Evolutionary conservation across 345 rosid species (phyloP).

Genomic region (Raphanus sativus): DNA sequence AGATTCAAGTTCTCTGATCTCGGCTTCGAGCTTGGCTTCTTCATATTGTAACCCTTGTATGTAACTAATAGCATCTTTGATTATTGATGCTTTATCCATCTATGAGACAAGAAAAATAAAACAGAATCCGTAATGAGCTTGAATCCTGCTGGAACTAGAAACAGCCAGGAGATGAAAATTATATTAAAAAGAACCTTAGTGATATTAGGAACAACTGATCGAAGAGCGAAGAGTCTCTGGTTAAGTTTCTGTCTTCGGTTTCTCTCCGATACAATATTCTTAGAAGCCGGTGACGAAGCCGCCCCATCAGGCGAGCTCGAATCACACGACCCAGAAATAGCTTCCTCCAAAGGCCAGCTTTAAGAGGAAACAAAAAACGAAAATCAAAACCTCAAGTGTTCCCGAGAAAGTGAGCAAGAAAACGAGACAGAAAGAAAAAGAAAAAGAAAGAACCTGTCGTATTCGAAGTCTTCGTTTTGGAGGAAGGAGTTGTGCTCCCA

Average conservation of each 20-base stretch:
- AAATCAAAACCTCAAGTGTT: background rate
- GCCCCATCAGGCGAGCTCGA: slow-evolving; percentile 96
- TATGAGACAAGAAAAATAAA: slow-evolving; percentile 15
- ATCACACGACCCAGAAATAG: slow-evolving; percentile 65
- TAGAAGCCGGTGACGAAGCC: slow-evolving; percentile 73
- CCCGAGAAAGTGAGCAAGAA: background rate
- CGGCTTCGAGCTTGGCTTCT: slow-evolving; percentile 63
- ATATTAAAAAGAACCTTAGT: slow-evolving; percentile 53
- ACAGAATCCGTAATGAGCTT: slow-evolving; percentile 1
- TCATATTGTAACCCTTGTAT: slow-evolving; percentile 81
- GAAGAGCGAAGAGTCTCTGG: slow-evolving; percentile 83
- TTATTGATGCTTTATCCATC: slow-evolving; percentile 99
- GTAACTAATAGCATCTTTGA: slow-evolving; percentile 90
- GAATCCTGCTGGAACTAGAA: background rate
- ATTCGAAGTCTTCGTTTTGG: slow-evolving; percentile 61
- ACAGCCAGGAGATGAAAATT: background rate
- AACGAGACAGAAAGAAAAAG: background rate
- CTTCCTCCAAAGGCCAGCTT: slow-evolving; percentile 62
- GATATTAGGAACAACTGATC: slow-evolving; percentile 94
- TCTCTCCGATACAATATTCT: slow-evolving; percentile 87
- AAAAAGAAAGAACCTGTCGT: slow-evolving; percentile 40
- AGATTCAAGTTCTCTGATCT: slow-evolving; percentile 79
- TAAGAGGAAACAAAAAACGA: background rate
- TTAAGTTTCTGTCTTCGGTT: slow-evolving; percentile 89
- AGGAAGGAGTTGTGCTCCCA: slow-evolving; percentile 66